Conservation (phyloP, 23 red algal genomes). For the Gracilaria gracilis region DNA sequence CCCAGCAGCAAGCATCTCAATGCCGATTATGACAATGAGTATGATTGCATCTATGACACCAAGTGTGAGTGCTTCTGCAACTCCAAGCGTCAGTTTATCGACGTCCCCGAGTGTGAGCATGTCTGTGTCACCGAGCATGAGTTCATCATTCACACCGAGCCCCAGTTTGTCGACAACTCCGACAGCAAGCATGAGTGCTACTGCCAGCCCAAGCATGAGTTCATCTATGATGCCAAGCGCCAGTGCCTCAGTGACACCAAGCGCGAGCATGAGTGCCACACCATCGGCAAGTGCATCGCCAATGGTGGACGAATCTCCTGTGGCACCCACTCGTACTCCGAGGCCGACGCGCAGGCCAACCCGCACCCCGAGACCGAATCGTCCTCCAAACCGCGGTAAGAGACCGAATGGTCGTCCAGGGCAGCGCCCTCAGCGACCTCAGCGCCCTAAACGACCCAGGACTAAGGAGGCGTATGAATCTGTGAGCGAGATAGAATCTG, state of each 20-base stretch:
- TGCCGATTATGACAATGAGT: neutral
- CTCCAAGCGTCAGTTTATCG: conserved; percentile 15
- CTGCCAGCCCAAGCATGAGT: conserved; percentile 5
- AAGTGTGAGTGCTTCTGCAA: conserved; percentile 6
- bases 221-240: conserved; percentile 1
- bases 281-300: neutral
- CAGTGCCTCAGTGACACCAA: neutral
- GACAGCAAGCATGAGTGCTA: neutral
- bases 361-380: conserved; percentile 16
- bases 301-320: neutral
- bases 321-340: conserved; percentile 18
- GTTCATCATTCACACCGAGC: neutral
- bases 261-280: conserved; percentile 6
- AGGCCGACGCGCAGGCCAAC: neutral
- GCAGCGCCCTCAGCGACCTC: neutral
- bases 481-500: neutral
- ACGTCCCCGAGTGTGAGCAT: conserved; percentile 5
- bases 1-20: neutral
- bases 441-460: neutral
- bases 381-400: neutral
- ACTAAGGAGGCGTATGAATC: neutral
- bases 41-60: neutral
- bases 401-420: conserved; percentile 8
- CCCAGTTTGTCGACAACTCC: neutral
- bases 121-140: neutral